Conservation (phyloP, 345 rosid species). For the Cardamine chenopodiifolia region DNA sequence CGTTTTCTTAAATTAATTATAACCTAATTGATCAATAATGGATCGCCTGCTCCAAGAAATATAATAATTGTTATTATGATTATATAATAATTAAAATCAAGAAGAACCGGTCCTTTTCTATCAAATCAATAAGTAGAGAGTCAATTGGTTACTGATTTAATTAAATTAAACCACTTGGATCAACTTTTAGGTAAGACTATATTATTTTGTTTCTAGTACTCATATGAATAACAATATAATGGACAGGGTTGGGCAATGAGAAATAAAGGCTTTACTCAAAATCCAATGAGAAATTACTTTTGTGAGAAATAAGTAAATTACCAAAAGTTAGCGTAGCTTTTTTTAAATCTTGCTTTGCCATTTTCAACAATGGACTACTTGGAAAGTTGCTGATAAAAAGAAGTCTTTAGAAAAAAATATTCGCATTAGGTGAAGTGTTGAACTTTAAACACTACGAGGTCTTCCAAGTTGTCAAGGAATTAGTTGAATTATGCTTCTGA, state of each 20-base stretch:
- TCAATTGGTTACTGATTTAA: constrained; percentile 25
- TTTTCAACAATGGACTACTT: constrained; percentile 36
- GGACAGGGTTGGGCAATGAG: constrained; percentile 20
- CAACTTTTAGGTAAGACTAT: constrained; percentile 32
- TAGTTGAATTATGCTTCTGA: not conserved
- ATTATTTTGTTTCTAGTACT: not conserved
- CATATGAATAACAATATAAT: not conserved
- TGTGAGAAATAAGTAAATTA: constrained; percentile 21
- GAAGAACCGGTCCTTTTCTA: constrained; percentile 33
- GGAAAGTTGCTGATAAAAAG: constrained; percentile 14
- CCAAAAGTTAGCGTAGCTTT: constrained; percentile 28
- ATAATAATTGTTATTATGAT: not conserved
- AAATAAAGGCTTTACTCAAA: constrained; percentile 18
- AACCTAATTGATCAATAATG: constrained; percentile 32
- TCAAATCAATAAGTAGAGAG: constrained; percentile 42
- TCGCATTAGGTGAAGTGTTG: constrained; percentile 24
- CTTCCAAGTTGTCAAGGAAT: constrained; percentile 17
- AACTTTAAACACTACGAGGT: constrained; percentile 15
- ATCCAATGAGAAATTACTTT: constrained; percentile 31
- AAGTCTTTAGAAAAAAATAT: not conserved
- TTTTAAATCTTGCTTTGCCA: constrained; percentile 18
- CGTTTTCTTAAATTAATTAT: not conserved
- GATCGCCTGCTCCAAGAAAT: constrained; percentile 19
- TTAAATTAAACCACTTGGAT: constrained; percentile 31
- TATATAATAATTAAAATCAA: not conserved